Evolutionary conservation across 208 protist species (phyloP).

Genomic region (Leishmania martiniquensis): DNA sequence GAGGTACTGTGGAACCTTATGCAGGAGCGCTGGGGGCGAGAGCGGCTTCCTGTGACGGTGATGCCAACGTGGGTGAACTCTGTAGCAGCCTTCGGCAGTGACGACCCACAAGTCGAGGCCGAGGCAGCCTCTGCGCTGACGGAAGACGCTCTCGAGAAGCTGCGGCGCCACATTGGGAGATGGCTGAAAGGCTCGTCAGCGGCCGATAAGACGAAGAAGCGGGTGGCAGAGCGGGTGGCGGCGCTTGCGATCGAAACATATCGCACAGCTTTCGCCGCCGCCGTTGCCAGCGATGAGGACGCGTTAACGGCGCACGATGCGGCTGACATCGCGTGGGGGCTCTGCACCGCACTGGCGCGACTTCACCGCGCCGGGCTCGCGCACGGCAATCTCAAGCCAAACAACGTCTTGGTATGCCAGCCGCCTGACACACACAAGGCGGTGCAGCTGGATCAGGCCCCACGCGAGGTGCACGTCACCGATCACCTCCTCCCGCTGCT

Average conservation of each 20-base stretch:
- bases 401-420: constrained; percentile 49
- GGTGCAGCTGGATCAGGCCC: not conserved
- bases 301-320: constrained; percentile 27
- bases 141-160: constrained; percentile 11
- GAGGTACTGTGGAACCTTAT: constrained; percentile 14
- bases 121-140: not conserved
- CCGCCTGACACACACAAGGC: not conserved
- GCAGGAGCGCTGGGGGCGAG: constrained; percentile 32
- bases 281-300: constrained; percentile 8
- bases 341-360: constrained; percentile 13
- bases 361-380: constrained; percentile 25
- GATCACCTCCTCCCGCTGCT: constrained; percentile 28
- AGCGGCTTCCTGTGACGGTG: constrained; percentile 19
- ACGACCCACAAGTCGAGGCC: not conserved
- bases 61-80: constrained; percentile 27
- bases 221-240: constrained; percentile 6
- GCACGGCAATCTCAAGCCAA: constrained; percentile 63
- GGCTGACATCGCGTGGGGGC: constrained; percentile 27
- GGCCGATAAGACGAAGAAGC: constrained; percentile 25
- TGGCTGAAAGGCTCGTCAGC: constrained; percentile 20
- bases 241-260: constrained; percentile 6
- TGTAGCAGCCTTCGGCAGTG: not conserved
- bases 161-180: constrained; percentile 15
- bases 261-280: not conserved
- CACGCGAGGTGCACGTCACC: constrained; percentile 22